These are phyloP conservation scores for Candida xiaguanensis DNA, from an alignment of 805 yeast genomes.

Conservation along the genomic window DNA sequence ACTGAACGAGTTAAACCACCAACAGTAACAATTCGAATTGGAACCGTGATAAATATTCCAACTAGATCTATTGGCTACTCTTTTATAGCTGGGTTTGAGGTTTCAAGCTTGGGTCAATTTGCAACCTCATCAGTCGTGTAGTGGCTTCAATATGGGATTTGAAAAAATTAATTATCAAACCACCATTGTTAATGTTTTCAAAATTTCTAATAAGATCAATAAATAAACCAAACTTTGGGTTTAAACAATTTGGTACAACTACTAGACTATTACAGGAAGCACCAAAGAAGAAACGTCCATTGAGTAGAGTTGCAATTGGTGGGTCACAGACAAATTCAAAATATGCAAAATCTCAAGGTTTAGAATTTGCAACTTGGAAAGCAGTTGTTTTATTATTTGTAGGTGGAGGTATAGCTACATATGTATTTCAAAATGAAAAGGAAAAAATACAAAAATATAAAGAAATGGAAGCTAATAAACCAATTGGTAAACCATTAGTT, in stretches of 20 bases:
- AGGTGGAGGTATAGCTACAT: conserved; percentile 71
- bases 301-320: conserved; percentile 80
- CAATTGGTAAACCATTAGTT: conserved; percentile 86
- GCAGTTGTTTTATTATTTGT: conserved; percentile 64
- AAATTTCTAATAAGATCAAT: conserved; percentile 2
- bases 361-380: conserved; percentile 84
- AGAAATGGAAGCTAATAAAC: conserved; percentile 81
- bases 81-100: no score
- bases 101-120: no score
- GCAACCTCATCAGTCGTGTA: background rate
- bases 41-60: no score
- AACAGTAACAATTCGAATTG: no score
- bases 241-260: conserved; percentile 1
- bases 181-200: background rate
- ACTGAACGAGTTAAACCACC: no score
- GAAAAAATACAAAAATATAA: conserved; percentile 67
- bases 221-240: background rate
- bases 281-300: conserved; percentile 47
- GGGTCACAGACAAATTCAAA: conserved; percentile 38
- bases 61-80: no score
- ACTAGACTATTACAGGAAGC: background rate
- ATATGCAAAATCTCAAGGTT: conserved; percentile 28
- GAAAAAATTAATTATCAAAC: background rate
- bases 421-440: conserved; percentile 72
- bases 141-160: background rate